Conservation (phyloP, 2,329 filamentous ascomycete species). For the Aspergillus melleus region DNA sequence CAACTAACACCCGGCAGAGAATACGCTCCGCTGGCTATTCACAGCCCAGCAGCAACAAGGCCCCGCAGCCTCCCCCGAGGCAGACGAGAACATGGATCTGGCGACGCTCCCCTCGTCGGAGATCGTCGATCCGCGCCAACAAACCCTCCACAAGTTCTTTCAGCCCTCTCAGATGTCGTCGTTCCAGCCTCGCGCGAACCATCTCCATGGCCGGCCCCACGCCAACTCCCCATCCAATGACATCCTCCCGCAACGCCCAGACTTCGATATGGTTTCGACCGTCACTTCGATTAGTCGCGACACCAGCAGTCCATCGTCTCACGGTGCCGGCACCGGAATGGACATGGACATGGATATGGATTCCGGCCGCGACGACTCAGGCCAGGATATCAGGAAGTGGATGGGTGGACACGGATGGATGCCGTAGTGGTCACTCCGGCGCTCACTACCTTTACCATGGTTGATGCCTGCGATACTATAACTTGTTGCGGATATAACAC, state of each 20-base stretch:
- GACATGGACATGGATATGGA: slow-evolving; percentile 37
- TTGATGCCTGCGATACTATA: background rate
- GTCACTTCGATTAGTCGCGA: slow-evolving; percentile 21
- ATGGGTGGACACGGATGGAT: slow-evolving; percentile 34
- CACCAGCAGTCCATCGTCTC: slow-evolving; percentile 24
- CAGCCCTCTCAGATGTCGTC: slow-evolving; percentile 27
- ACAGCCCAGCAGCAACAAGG: slow-evolving; percentile 36
- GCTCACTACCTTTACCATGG: background rate
- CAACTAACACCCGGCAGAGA: slow-evolving; percentile 33
- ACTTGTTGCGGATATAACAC: background rate
- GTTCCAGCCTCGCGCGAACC: slow-evolving; percentile 16
- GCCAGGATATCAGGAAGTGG: slow-evolving; percentile 24
- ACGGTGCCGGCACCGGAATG: slow-evolving; percentile 25
- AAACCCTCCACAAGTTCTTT: slow-evolving; percentile 43
- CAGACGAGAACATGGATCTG: slow-evolving; percentile 28
- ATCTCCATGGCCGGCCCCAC: slow-evolving; percentile 17
- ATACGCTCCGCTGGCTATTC: slow-evolving; percentile 45
- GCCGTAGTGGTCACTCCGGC: slow-evolving; percentile 11
- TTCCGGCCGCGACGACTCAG: slow-evolving; percentile 23
- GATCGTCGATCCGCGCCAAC: slow-evolving; percentile 39
- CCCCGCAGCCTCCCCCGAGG: slow-evolving; percentile 9
- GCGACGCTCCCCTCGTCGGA: slow-evolving; percentile 27
- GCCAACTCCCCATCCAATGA: slow-evolving; percentile 18
- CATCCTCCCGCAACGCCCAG: slow-evolving; percentile 20
- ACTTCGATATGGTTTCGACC: slow-evolving; percentile 17